Percentiles rank a stretch among this genome's conserved stretches.
These are phyloP conservation scores for Trichosporon ovoides DNA, from an alignment of 1,284 basidiomycete genomes.

Conservation along the genomic window DNA sequence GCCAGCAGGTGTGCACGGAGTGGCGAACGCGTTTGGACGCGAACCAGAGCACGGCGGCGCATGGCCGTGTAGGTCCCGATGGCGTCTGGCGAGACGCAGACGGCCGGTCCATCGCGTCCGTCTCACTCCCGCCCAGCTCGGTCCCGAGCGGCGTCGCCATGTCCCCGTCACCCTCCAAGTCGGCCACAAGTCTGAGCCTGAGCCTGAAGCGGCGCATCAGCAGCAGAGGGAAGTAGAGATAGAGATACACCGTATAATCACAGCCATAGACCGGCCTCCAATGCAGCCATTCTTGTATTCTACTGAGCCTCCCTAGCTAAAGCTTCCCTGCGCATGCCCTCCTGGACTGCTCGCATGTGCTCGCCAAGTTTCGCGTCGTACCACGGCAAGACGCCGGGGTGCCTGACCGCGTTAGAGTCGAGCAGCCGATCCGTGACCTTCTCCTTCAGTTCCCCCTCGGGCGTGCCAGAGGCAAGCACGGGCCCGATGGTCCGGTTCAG, in stretches of 20 bases:
- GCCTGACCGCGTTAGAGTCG: background rate
- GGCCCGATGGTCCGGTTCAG: too few species aligned
- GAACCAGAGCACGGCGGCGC: constrained; percentile 63
- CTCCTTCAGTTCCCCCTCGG: background rate
- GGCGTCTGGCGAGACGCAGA: constrained; percentile 33
- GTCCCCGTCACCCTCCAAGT: background rate
- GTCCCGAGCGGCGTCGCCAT: background rate
- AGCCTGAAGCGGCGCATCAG: background rate
- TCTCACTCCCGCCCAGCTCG: background rate
- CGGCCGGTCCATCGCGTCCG: constrained; percentile 7
- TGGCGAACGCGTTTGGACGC: constrained; percentile 59
- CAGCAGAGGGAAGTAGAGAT: background rate
- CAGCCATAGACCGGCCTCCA: too few species aligned
- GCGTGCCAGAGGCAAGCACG: too few species aligned
- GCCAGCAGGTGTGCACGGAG: constrained; percentile 56
- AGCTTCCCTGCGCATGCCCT: too few species aligned
- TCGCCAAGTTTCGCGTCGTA: background rate
- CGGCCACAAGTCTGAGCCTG: background rate
- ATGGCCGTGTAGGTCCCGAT: constrained; percentile 48
- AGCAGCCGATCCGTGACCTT: background rate
- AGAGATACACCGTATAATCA: too few species aligned
- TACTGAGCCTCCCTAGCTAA: too few species aligned
- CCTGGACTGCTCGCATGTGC: background rate
- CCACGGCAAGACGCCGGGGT: background rate
- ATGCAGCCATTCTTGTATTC: too few species aligned